A percentile compares a stretch with the other conserved stretches of the same genome.
Conservation (phyloP, 352 stramenopile genomes). For the Globisporangium megalacanthum region DNA sequence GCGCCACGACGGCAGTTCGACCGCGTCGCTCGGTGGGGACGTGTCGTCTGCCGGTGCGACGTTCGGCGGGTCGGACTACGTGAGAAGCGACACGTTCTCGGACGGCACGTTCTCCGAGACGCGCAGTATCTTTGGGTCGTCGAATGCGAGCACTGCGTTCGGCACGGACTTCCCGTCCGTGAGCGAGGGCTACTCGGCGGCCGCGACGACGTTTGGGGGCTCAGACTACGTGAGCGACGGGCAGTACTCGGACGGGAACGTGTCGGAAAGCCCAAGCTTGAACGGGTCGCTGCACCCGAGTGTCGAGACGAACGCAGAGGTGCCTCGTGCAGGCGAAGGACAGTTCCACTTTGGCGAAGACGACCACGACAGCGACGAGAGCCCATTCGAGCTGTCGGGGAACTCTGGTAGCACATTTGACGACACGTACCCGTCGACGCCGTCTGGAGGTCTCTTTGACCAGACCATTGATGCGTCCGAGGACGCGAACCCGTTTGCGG, state of each 20-base stretch:
- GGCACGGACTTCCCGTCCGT: slow-evolving; percentile 70
- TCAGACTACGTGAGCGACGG: slow-evolving; percentile 55
- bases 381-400: slow-evolving; percentile 21
- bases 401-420: slow-evolving; percentile 24
- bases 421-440: slow-evolving; percentile 9
- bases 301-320: slow-evolving; percentile 29
- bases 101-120: slow-evolving; percentile 67
- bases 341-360: slow-evolving; percentile 32
- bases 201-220: slow-evolving; percentile 51
- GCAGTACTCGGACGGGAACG: slow-evolving; percentile 54
- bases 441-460: slow-evolving; percentile 18
- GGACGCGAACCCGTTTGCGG: slow-evolving; percentile 41
- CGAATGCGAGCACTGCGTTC: slow-evolving; percentile 71
- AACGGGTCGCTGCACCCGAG: slow-evolving; percentile 40
- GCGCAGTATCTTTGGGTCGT: slow-evolving; percentile 63
- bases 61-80: slow-evolving; percentile 65
- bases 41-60: slow-evolving; percentile 75
- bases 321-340: slow-evolving; percentile 20
- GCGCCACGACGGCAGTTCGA: slow-evolving; percentile 30
- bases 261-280: slow-evolving; percentile 47
- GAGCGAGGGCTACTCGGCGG: slow-evolving; percentile 60
- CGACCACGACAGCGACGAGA: slow-evolving; percentile 10
- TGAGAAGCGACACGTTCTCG: slow-evolving; percentile 59
- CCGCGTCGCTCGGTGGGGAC: slow-evolving; percentile 46
- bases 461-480: slow-evolving; percentile 16